A percentile compares a stretch with the other conserved stretches of the same genome.
These are phyloP conservation scores for Lachancea dasiensis DNA, from an alignment of 805 yeast genomes.

Conservation along the genomic window DNA sequence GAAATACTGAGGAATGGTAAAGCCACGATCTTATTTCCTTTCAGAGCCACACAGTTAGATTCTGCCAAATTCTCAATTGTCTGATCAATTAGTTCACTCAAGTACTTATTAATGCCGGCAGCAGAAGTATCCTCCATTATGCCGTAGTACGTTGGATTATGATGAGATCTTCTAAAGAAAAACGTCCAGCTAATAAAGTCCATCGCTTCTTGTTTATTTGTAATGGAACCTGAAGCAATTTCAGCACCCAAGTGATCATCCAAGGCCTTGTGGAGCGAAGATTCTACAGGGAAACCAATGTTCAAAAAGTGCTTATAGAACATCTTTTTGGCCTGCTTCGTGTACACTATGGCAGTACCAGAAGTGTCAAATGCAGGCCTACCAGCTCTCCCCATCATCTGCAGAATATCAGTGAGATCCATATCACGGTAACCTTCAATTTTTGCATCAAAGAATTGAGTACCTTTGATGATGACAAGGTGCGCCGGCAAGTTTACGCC, in stretches of 20 bases:
- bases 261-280: slow-evolving; percentile 66
- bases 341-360: slow-evolving; percentile 90
- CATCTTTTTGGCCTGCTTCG: slow-evolving; percentile 73
- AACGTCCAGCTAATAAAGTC: slow-evolving; percentile 96
- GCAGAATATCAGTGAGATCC: slow-evolving; percentile 93
- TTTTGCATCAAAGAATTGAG: slow-evolving; percentile 90
- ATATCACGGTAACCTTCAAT: slow-evolving; percentile 91
- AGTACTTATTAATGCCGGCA: slow-evolving; percentile 50
- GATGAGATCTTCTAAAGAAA: slow-evolving; percentile 85
- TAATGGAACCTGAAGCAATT: slow-evolving; percentile 87
- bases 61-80: slow-evolving; percentile 62
- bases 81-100: slow-evolving; percentile 60
- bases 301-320: slow-evolving; percentile 83
- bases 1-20: slow-evolving; percentile 82
- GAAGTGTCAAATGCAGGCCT: slow-evolving; percentile 92
- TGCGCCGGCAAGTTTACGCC: slow-evolving; percentile 99
- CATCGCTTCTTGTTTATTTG: slow-evolving; percentile 86
- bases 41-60: slow-evolving; percentile 59
- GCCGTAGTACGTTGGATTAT: slow-evolving; percentile 89
- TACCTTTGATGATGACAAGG: slow-evolving; percentile 94
- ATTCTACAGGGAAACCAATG: slow-evolving; percentile 95
- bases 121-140: slow-evolving; percentile 58
- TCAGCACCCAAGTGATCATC: slow-evolving; percentile 96
- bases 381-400: slow-evolving; percentile 99
- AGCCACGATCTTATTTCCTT: slow-evolving; percentile 46